A percentile compares a stretch with the other conserved stretches of the same genome.
Evolutionary conservation across 768 basidiomycete species (phyloP).

Genomic region (Lentinula boryana): DNA sequence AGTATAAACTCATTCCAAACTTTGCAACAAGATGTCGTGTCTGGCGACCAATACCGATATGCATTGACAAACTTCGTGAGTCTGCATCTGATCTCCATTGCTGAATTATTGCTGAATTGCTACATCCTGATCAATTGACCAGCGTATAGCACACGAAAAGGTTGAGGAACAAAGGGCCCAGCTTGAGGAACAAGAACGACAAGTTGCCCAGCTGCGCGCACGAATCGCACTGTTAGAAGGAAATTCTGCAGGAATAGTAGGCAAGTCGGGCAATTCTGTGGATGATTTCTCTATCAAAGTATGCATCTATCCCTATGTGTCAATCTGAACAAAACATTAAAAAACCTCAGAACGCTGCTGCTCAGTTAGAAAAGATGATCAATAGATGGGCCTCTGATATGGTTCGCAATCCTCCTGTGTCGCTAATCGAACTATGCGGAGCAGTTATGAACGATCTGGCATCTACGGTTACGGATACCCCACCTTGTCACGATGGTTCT

Average conservation of each 20-base stretch:
- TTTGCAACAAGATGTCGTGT: conserved; percentile 10
- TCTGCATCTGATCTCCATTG: conserved; percentile 9
- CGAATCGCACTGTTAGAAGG: conserved; percentile 77
- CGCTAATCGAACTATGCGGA: conserved; percentile 46
- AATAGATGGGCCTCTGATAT: conserved; percentile 86
- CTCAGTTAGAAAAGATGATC: conserved; percentile 74
- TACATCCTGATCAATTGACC: background rate
- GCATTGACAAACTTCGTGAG: conserved; percentile 78
- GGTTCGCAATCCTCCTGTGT: conserved; percentile 49
- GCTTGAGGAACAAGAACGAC: conserved; percentile 78
- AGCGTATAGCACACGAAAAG: conserved; percentile 86
- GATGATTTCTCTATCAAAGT: conserved; percentile 91
- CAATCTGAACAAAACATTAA: background rate
- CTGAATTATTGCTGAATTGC: background rate
- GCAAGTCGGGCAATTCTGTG: conserved; percentile 56
- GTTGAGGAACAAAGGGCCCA: conserved; percentile 77
- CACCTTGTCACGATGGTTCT: conserved; percentile 35
- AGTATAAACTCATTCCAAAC: background rate
- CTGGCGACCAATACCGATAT: conserved; percentile 71
- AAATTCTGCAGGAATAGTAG: conserved; percentile 22
- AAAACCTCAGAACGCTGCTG: conserved; percentile 61
- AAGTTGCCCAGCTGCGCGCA: conserved; percentile 66
- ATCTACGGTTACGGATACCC: conserved; percentile 36
- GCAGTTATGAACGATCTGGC: conserved; percentile 58
- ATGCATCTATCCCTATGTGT: conserved; percentile 11